These are phyloP conservation scores for Quercus alba DNA, from an alignment of 306 rosid species.

Conservation along the genomic window DNA sequence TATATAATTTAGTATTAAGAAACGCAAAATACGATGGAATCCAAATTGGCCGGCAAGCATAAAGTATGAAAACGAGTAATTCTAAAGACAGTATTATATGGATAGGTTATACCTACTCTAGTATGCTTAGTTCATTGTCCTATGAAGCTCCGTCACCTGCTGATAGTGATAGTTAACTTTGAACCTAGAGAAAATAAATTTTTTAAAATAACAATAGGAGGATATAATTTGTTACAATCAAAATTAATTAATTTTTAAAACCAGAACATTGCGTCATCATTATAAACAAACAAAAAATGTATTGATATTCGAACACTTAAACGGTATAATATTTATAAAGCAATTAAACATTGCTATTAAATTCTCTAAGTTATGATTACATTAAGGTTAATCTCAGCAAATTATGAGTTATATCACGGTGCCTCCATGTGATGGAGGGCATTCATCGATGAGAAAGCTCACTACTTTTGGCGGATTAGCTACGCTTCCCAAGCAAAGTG, in stretches of 20 bases:
- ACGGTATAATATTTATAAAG: constrained; percentile 14
- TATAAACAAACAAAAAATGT: constrained; percentile 16
- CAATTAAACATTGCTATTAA: not conserved
- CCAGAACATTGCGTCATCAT: constrained; percentile 22
- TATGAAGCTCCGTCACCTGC: not conserved
- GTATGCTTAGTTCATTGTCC: not conserved
- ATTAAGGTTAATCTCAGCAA: not conserved
- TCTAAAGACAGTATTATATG: constrained; percentile 1
- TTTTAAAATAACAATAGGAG: not conserved
- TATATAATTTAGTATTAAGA: not conserved
- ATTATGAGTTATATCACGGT: not conserved
- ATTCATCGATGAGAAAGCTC: constrained; percentile 40
- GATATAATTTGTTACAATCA: not conserved
- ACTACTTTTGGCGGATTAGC: constrained; percentile 44
- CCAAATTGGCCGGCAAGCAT: constrained; percentile 29
- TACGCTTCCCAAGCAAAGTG: constrained; percentile 49
- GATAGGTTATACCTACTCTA: constrained; percentile 11
- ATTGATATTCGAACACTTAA: constrained; percentile 5
- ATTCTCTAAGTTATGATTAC: not conserved
- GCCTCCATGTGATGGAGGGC: constrained; percentile 42
- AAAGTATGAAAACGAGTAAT: constrained; percentile 10
- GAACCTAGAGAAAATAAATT: not conserved
- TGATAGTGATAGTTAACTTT: not conserved
- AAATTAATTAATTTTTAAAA: not conserved
- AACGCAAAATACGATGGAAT: not conserved